Base-by-base conservation (phyloP, 1,139 yeast genomes). In the Blastobotrys apis region DNA sequence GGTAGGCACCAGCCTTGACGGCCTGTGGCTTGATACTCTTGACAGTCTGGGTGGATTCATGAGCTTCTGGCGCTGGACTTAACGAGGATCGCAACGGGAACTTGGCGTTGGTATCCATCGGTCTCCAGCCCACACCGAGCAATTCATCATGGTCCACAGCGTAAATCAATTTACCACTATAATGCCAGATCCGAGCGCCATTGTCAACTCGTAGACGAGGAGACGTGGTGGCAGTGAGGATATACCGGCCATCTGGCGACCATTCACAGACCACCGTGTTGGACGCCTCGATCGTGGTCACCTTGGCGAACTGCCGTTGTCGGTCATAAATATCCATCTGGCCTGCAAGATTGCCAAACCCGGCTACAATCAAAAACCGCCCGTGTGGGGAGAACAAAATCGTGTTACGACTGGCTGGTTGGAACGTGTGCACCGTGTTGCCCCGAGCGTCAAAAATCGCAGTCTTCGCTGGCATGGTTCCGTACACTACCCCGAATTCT, bases 301-400 rank as follows among this genome's bases (percentile, higher is more conserved):
- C 77, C 65, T 86, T 85, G 49, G 74, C 68, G 64, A 88, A 92
- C 65, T 85, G 85, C 62, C 84, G 81, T 64, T 83, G 88, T 63
- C 97, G 84, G 70, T 94, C 98, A 63, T 90, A 83, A 50, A 94
- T 84, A 62, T 94, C 97, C 52, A 94, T 94, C 9, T 92, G 80
- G 50, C 99, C 99, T 69, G 90, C 97, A 65, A 94, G 77, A 67
- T 94, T 94, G 57, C 99, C 99, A 66, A 94, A 94, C 6, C 99
- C 99, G 3, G 97, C 97, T 51, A 88, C 92, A 51, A 92, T 73
- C 41, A 94, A 82, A 60, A 81, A 92, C 57, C 88, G 78, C 32
- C 95, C 97, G 60, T 90, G 95, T 13, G 98, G 98, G 17, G 97
- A 88, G 64, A 86, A 94, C 55, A 83, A 69, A 55, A 94, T 79